Evolutionary conservation across 306 rosid species (phyloP).

Genomic region (Inga leiocalycina): DNA sequence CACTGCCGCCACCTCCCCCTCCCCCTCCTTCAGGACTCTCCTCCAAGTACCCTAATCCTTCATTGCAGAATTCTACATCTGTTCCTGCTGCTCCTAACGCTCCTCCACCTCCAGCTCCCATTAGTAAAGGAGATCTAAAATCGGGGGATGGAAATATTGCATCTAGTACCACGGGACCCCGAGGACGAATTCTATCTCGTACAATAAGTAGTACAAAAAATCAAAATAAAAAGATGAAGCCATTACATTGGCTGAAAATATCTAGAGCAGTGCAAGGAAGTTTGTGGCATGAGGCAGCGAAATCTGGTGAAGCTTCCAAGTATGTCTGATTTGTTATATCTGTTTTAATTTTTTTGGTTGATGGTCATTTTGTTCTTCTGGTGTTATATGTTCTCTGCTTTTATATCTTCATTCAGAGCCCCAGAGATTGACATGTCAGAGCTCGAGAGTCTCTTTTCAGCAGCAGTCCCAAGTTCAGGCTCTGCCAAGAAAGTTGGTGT

Average conservation of each 20-base stretch:
- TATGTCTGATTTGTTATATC: conserved; percentile 44
- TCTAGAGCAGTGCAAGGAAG: conserved; percentile 89
- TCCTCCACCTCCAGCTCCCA: conserved; percentile 76
- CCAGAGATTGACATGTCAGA: conserved; percentile 95
- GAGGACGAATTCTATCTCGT: conserved; percentile 57
- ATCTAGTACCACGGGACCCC: conserved; percentile 43
- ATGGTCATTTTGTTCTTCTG: conserved; percentile 27
- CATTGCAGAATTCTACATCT: conserved; percentile 34
- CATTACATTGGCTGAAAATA: conserved; percentile 89
- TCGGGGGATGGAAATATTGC: conserved; percentile 39
- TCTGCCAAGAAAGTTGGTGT: conserved; percentile 47
- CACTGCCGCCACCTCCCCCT: conserved; percentile 42
- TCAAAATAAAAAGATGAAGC: conserved; percentile 79
- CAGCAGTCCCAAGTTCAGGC: conserved; percentile 61
- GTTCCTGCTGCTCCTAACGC: conserved; percentile 45
- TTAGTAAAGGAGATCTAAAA: conserved; percentile 48
- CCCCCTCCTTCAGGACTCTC: conserved; percentile 38
- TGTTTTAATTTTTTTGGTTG: conserved; percentile 34
- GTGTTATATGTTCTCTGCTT: conserved; percentile 22
- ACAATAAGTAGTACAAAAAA: conserved; percentile 45
- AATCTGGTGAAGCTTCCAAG: conserved; percentile 76
- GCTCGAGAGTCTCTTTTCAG: conserved; percentile 91
- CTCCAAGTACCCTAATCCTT: conserved; percentile 33
- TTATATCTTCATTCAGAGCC: conserved; percentile 57
- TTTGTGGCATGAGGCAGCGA: conserved; percentile 93